phyloP scores from a whole-genome alignment of 768 basidiomycete species.

The Candolleomyces efflorescens region DNA sequence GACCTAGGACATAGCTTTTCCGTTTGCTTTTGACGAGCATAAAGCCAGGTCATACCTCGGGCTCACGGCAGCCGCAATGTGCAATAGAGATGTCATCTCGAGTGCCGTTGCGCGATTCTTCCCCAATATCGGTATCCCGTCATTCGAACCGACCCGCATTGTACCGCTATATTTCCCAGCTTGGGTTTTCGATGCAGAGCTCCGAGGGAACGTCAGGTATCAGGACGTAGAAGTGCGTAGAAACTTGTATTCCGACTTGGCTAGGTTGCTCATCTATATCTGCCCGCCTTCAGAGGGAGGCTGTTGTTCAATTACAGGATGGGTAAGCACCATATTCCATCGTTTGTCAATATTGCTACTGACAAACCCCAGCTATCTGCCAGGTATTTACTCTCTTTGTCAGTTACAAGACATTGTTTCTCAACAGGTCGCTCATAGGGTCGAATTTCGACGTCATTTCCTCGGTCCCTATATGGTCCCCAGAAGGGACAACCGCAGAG shows the following conservation, averaged over 20 bases:
- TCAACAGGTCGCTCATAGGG: slow-evolving; percentile 24
- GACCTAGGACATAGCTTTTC: slow-evolving; percentile 35
- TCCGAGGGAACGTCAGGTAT: slow-evolving; percentile 33
- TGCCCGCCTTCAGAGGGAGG: slow-evolving; percentile 19
- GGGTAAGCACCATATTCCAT: slow-evolving; percentile 37
- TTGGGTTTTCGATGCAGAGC: slow-evolving; percentile 57
- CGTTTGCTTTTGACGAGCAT: slow-evolving; percentile 44
- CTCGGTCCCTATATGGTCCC: slow-evolving; percentile 33
- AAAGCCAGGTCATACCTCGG: slow-evolving; percentile 39
- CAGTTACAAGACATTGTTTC: neutral
- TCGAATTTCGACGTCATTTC: slow-evolving; percentile 44
- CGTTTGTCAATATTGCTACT: neutral
- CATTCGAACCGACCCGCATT: slow-evolving; percentile 41
- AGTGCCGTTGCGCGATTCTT: slow-evolving; percentile 33
- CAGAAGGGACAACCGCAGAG: slow-evolving; percentile 12
- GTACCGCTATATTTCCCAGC: slow-evolving; percentile 57
- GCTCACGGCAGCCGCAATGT: slow-evolving; percentile 24
- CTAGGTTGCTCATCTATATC: neutral
- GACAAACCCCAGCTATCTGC: slow-evolving; percentile 34
- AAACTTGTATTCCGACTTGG: neutral
- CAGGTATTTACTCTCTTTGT: slow-evolving; percentile 27
- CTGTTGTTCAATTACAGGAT: slow-evolving; percentile 33
- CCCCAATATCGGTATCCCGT: slow-evolving; percentile 31
- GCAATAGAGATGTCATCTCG: slow-evolving; percentile 18
- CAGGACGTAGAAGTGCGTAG: slow-evolving; percentile 25